These are phyloP conservation scores for Ophiostoma triangulosporum DNA, from an alignment of 2,329 filamentous ascomycete species.

Conservation along the genomic window DNA sequence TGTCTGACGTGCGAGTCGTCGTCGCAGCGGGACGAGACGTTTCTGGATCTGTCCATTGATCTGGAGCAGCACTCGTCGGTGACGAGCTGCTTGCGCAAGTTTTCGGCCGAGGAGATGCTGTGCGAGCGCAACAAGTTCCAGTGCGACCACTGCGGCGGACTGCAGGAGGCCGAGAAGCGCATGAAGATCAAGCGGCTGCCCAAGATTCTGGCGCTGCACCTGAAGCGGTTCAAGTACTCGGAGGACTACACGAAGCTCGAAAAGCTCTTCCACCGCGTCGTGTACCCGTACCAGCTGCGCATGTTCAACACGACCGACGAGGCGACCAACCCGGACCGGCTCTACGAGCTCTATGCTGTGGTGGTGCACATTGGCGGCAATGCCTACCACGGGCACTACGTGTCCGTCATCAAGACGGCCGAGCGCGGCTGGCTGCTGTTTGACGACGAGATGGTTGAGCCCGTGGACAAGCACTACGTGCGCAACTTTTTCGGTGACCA, in stretches of 20 bases:
- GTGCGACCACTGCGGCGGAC: constrained; percentile 88
- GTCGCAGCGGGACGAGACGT: constrained; percentile 89
- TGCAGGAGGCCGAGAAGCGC: constrained; percentile 95
- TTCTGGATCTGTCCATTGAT: constrained; percentile 91
- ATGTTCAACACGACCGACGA: constrained; percentile 97
- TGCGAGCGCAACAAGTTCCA: constrained; percentile 98
- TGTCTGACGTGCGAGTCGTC: constrained; percentile 93
- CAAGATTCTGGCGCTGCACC: constrained; percentile 77
- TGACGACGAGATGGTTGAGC: constrained; percentile 97
- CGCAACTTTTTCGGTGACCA: constrained; percentile 95
- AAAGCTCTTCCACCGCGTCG: constrained; percentile 91
- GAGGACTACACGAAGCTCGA: constrained; percentile 87
- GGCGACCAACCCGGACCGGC: constrained; percentile 77
- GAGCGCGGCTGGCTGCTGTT: constrained; percentile 93
- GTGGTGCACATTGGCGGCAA: constrained; percentile 96
- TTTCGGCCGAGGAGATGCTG: constrained; percentile 96
- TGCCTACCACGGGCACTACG: constrained; percentile 94
- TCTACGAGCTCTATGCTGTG: constrained; percentile 95
- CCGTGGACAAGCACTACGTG: constrained; percentile 91
- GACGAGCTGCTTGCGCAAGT: constrained; percentile 86
- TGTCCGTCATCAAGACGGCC: constrained; percentile 93
- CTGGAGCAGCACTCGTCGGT: constrained; percentile 91
- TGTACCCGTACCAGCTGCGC: constrained; percentile 91
- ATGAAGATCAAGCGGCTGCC: constrained; percentile 98
- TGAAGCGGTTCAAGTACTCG: constrained; percentile 97